These are phyloP conservation scores for Cupressus sempervirens DNA, from an alignment of 75 land plant species.

Conservation along the genomic window DNA sequence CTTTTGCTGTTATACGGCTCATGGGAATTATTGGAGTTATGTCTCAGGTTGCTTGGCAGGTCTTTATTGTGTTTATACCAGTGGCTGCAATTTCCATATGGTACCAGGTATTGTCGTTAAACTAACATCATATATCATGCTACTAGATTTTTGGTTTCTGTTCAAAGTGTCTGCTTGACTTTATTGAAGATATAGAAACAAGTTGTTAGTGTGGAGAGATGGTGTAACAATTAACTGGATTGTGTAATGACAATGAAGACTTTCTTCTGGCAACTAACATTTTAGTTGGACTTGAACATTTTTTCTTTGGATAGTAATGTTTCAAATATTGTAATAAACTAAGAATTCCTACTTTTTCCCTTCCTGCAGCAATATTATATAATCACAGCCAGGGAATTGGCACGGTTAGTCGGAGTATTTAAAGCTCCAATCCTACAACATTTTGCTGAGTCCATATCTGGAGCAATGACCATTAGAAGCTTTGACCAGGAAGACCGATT, in stretches of 20 bases:
- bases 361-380: conserved; percentile 54
- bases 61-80: conserved; percentile 53
- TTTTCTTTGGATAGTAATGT: not conserved
- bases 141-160: not conserved
- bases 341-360: not conserved
- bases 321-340: not conserved
- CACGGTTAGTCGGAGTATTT: conserved; percentile 37
- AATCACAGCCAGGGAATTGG: conserved; percentile 47
- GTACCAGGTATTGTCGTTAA: conserved; percentile 35
- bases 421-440: conserved; percentile 59
- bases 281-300: not conserved
- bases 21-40: conserved; percentile 53
- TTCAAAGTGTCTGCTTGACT: not conserved
- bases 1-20: conserved; percentile 44
- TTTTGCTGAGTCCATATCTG: conserved; percentile 51
- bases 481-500: conserved; percentile 52
- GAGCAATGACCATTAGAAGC: conserved; percentile 46
- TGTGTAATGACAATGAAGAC: not conserved
- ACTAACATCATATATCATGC: not conserved
- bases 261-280: not conserved
- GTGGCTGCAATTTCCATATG: conserved; percentile 40
- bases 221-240: not conserved
- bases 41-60: conserved; percentile 70
- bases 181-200: not conserved
- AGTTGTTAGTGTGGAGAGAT: not conserved